Evolutionary conservation across 2,329 filamentous ascomycete species (phyloP).

Genomic region (Penicillium italicum): DNA sequence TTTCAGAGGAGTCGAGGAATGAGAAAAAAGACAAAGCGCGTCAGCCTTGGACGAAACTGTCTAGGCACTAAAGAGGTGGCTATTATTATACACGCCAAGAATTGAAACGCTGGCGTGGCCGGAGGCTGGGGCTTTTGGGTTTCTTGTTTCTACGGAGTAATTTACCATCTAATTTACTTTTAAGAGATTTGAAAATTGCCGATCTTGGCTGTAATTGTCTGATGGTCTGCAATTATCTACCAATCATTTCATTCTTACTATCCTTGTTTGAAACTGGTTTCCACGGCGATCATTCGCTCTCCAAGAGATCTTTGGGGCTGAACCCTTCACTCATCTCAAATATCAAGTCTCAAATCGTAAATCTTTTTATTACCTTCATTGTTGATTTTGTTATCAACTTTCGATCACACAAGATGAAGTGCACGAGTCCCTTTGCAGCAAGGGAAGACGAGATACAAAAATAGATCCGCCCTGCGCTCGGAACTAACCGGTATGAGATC

Average conservation of each 20-base stretch:
- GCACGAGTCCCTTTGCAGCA: constrained; percentile 7
- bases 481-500: background rate
- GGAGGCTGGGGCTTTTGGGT: background rate
- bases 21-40: constrained; percentile 8
- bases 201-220: background rate
- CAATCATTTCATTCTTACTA: background rate
- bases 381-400: background rate
- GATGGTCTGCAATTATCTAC: background rate
- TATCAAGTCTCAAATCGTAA: background rate
- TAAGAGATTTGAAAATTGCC: background rate
- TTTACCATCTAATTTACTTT: too few relatives aligned
- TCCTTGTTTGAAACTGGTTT: background rate
- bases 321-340: background rate
- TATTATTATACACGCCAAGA: constrained; percentile 16
- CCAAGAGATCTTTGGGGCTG: too few relatives aligned
- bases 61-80: background rate
- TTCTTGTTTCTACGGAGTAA: too few relatives aligned
- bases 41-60: constrained; percentile 1
- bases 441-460: constrained; percentile 1
- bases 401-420: background rate
- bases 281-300: background rate
- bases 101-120: constrained; percentile 4
- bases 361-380: background rate
- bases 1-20: constrained; percentile 8
- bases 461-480: constrained; percentile 2